Conservation (phyloP, 345 rosid species). For the Ceriops decandra region DNA sequence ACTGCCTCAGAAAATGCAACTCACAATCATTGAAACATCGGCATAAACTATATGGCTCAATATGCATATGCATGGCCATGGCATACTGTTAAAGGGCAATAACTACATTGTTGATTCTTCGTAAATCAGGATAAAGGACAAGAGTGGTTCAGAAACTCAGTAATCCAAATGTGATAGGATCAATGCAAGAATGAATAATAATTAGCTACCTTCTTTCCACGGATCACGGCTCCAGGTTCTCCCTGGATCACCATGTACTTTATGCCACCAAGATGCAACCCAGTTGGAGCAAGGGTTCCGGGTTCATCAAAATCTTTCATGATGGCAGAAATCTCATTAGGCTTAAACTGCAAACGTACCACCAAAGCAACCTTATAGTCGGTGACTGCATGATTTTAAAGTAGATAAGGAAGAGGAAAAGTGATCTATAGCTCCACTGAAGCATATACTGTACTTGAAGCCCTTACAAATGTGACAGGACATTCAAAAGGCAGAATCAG, state of each 20-base stretch:
- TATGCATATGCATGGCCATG: too few relatives aligned
- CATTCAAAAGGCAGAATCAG: too few relatives aligned
- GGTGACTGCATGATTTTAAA: neutral
- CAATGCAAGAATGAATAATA: neutral
- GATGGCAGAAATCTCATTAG: conserved; percentile 21
- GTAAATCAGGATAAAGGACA: too few relatives aligned
- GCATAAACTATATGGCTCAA: too few relatives aligned
- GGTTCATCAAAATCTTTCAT: conserved; percentile 27
- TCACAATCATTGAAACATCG: too few relatives aligned
- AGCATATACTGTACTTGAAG: too few relatives aligned
- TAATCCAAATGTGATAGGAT: neutral
- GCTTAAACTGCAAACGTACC: conserved; percentile 15
- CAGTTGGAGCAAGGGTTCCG: conserved; percentile 22
- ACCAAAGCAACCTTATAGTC: neutral
- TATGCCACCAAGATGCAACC: conserved; percentile 22
- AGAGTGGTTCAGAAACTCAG: neutral
- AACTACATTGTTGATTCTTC: too few relatives aligned
- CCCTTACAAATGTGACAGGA: too few relatives aligned
- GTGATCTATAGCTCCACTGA: too few relatives aligned
- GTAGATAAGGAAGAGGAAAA: too few relatives aligned
- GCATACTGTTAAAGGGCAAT: too few relatives aligned
- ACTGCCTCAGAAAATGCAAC: too few relatives aligned
- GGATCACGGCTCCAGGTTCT: conserved; percentile 26
- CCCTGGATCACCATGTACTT: conserved; percentile 31
- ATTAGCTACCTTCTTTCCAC: conserved; percentile 24